Base-by-base conservation (phyloP, 176 grass and related monocot genomes). In the Oryza rufipogon region DNA sequence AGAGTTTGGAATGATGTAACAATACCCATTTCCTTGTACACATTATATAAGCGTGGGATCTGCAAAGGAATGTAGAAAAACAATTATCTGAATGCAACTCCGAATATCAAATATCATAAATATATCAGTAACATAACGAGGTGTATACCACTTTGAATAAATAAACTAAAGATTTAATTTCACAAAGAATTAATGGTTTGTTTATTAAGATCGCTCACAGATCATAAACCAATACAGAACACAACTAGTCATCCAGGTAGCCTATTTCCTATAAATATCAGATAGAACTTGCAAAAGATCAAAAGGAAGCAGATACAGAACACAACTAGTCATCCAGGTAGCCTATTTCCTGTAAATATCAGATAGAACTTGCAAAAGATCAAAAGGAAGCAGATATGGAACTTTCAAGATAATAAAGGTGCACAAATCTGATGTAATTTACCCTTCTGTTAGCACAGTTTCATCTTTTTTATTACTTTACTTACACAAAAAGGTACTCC, bases 11-110 rank as follows among this genome's bases (percentile, higher is more conserved):
- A 99, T 86, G 97, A 99, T 75, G 91, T 99, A 44, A 89, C 93
- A 47, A 93, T 99, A 56, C 97, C 97, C 93, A 99, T 99, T 91
- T 94, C 91, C 91, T 96, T 94, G 89, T 99, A 99, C 60, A 99
- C 66, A 70, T 96, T 99, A 90, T 99, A 99, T 73, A 99, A 81
- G 47, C 96, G 90, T 7, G 96, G 93, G 74, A 99, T 92, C 96
- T 99, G 91, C 80, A 91, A 85, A 80, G 72, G 15, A 83, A 58
- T 23, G 23, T 42, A 26, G 73, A 6, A 82, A 70, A 77, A 63
- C 2, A 71, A 64, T 16, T 64, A 46, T 46, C 34, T 68, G 16
- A 23, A 88, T n/a, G 67, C 17, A 11, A 68, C 30, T 28, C 19
- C 68, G 25, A 36, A 84, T 68, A 34, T 68, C 20, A 75, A 68